Evolutionary conservation across 2,329 filamentous ascomycete genomes (phyloP).

Genomic region (Nemania sp.): DNA sequence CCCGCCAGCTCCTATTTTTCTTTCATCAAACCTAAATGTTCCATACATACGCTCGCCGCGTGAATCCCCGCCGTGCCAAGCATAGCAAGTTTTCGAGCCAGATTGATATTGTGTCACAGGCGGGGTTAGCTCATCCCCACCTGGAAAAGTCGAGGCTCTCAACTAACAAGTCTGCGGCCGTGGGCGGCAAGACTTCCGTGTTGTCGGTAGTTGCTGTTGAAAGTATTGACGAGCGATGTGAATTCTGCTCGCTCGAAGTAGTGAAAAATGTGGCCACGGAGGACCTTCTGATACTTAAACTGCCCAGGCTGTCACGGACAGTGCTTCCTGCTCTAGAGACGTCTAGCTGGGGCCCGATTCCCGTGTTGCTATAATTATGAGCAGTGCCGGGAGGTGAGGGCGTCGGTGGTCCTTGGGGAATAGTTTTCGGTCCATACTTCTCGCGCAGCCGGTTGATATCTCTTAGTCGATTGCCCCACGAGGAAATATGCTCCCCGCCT

Average conservation of each 20-base stretch:
- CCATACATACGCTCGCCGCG: conserved; percentile 40
- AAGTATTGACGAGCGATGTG: conserved; percentile 70
- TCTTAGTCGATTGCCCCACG: conserved; percentile 87
- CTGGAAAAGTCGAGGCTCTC: conserved; percentile 64
- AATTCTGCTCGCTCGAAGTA: conserved; percentile 66
- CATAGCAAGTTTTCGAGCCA: not conserved
- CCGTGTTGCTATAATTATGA: conserved; percentile 50
- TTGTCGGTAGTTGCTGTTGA: conserved; percentile 66
- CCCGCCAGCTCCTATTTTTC: conserved; percentile 29
- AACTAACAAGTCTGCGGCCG: conserved; percentile 55
- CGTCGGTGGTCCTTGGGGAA: conserved; percentile 42
- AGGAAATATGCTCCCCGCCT: conserved; percentile 85
- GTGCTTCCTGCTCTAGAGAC: conserved; percentile 59
- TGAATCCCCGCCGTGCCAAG: conserved; percentile 34
- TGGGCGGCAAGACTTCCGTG: conserved; percentile 60
- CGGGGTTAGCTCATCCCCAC: conserved; percentile 55
- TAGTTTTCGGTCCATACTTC: conserved; percentile 64
- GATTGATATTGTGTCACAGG: not conserved
- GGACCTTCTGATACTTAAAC: conserved; percentile 62
- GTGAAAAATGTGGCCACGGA: conserved; percentile 75
- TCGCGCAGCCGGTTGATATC: conserved; percentile 88
- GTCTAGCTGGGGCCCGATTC: conserved; percentile 51
- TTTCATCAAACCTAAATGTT: conserved; percentile 33
- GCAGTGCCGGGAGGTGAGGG: conserved; percentile 51
- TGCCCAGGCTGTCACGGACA: conserved; percentile 65